Evolutionary conservation across 495 filamentous ascomycete species (phyloP), one percentile per base, ranked within the genome.

Genomic region (Staphylotrichum tortipilum): DNA sequence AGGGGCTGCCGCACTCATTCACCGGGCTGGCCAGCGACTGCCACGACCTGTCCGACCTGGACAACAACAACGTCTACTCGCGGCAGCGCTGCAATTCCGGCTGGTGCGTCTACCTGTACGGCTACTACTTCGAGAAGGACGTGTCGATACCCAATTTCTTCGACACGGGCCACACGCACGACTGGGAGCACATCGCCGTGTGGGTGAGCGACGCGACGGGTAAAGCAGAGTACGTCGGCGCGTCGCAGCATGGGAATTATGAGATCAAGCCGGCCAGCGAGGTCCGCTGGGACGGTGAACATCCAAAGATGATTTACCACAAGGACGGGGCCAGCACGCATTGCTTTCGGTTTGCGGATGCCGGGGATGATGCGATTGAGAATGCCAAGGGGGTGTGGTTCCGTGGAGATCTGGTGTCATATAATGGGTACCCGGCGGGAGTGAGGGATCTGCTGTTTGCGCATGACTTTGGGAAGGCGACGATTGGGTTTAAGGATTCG

Each of bases 121-220:
- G 66, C 44, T 72, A 72, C 54, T 74, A 72, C 58, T 74, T 73
- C 24, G 70, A 73, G 55, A 74, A 73, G 57, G 71, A 74, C 55
- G 66, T 70, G 1, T 56, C 65, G 0, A 38, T 67, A 19, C 31
- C 61, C 38, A 53, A 69, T 50, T 53, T 69, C 30, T 4, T 60
- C 14, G 65, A 68, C 31, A 43, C 36, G 3, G 68, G 70, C 17
- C 70, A 73, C 49, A 56, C 53, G 1, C 67, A 74, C 60, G 71
- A 74, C 58, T 74, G 71, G 70, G 71, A 74, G 58, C 71, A 74
- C 59, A 62, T 74, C 21, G 67, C 59, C 3, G 71, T 74, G 15
- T 74, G 69, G 62, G 65, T 65, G 2, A 52, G 59, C 35, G 39
- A 60, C 37, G 36, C 2, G 12, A 41, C 28, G 14, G 59, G 59